Base-by-base conservation (phyloP, 148 eudicot genomes). In the Gaultheria prostrata region DNA sequence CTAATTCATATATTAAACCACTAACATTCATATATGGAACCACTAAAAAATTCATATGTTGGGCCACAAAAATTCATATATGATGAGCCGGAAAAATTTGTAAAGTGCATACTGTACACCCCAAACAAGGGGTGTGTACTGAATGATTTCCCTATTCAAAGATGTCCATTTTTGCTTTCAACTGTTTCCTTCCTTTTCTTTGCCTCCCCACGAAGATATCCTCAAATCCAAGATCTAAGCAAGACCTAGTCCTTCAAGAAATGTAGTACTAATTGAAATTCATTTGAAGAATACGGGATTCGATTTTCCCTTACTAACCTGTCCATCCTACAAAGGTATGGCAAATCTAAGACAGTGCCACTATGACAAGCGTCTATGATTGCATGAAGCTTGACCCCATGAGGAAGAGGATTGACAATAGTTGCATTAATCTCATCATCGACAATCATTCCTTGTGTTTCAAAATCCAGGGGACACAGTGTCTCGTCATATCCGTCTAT, bases 401-500 rank as follows among this genome's bases (percentile, higher is more conserved):
- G 84, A 72, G 91, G 90, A 48, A 91, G 86, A 85, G 93, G 93
- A 70, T 57, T 86, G 54, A 89, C 91, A 45, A 91, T 87, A 51
- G 89, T 89, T 8, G 88, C 88, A 83, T 91, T 91, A 24, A 91
- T 82, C 73, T 91, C 93, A 85, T 91, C 89, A 65, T 91, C 93
- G n/a, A 87, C 83, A 57, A 91, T 91, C 90, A 89, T 89, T 69
- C 93, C 93, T 57, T 91, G 90, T 17, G 91, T 89, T 84, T 89
- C 90, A 30, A 85, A 89, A 85, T 91, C 93, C 85, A 89, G 4
- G 4, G 93, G 93, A 43, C 91, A 86, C 8, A 91, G 69, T 32
- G 93, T 88, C 83, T 91, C 93, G 81, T 91, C 93, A 43, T 39
- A 91, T 81, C 93, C 93, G 82, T 91, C 93, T 53, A 89, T 20